Percentiles rank a stretch among this genome's conserved stretches.
phyloP scores from a whole-genome alignment of 2,329 filamentous ascomycete species.

The Claviceps maximensis region DNA sequence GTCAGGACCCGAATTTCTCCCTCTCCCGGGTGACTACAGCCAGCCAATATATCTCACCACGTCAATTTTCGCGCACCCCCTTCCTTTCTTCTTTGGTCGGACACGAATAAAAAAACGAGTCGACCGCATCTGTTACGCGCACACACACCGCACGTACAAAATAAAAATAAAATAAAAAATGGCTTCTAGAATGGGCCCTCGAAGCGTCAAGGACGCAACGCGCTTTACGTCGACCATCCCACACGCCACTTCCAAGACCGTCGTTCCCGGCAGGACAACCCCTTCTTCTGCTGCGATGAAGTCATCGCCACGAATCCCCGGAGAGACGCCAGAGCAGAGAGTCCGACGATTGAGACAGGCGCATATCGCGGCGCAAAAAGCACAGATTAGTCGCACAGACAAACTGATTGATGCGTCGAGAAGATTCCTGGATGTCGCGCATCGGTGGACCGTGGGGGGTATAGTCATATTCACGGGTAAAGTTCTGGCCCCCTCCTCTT shows the following conservation, averaged over 20 bases:
- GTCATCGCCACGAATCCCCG: constrained; percentile 19
- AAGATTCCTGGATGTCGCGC: constrained; percentile 40
- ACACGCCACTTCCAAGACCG: constrained; percentile 53
- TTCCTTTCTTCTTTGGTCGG: no score
- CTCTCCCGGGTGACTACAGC: background rate
- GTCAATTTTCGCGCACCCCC: no score
- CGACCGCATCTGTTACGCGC: no score
- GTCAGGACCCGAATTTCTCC: background rate
- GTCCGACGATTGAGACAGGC: constrained; percentile 55
- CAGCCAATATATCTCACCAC: background rate
- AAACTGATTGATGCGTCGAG: constrained; percentile 33
- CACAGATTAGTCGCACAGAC: constrained; percentile 40
- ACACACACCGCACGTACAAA: constrained; percentile 10
- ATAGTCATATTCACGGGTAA: constrained; percentile 45
- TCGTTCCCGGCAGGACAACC: constrained; percentile 19
- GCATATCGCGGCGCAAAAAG: constrained; percentile 51
- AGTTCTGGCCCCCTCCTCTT: constrained; percentile 5
- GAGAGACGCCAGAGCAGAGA: constrained; percentile 56
- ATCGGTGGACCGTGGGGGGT: constrained; percentile 40
- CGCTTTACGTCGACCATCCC: constrained; percentile 44
- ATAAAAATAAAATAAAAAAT: no score
- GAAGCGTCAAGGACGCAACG: constrained; percentile 67
- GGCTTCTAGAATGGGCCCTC: constrained; percentile 36
- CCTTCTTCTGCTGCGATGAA: constrained; percentile 11
- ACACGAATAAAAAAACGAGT: no score